Evolutionary conservation across 1,284 basidiomycete species (phyloP), one percentile per base, ranked within the genome.

Genomic region (Macrocystidia cucumis): DNA sequence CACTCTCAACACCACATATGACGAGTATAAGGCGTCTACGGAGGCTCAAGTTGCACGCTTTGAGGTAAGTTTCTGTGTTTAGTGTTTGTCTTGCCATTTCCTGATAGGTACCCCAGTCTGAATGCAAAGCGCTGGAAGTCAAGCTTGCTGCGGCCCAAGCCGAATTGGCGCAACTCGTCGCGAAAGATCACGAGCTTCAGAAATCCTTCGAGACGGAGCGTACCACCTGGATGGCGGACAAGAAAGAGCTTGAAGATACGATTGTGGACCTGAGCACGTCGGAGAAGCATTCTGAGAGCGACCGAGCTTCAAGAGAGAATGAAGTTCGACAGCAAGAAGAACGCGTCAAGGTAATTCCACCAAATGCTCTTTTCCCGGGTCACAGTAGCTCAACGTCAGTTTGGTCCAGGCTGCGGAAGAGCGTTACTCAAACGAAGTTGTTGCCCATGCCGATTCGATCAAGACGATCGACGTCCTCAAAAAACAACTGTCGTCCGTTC

Each of bases 401-500:
- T 36, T 16, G 34, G 41, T 3, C 1, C 37, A 87, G 75, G 73
- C 79, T 44, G 86, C 87, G 1, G 86, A 92, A 54, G 78, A 84
- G 38, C 77, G 82, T 38, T 91, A 91, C 47, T 72, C 80, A 12
- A 69, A 78, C 26, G 87, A 90, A 50, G 72, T 91, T n/a, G 58
- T 91, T 17, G 67, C 83, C 1, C 90, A 92, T 55, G 89, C 88
- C 0, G 81, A 90, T 32, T 72, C 84, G 2, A 79, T 91, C 63
- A 88, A 88, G 59, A 49, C 65, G 5, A 67, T 88, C 12, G 74
- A 81, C 12, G 62, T 57, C 9, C 63, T 90, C 41, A 83, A 79
- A 54, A 65, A 72, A 38, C 74, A 87, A 32, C 62, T 91, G 2
- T 51, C 62, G 8, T 51, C 59, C 16, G 57, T 67, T 8, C 76